These are phyloP conservation scores for Karstenula rhodostoma DNA, from an alignment of 2,329 filamentous ascomycete species.

Conservation along the genomic window DNA sequence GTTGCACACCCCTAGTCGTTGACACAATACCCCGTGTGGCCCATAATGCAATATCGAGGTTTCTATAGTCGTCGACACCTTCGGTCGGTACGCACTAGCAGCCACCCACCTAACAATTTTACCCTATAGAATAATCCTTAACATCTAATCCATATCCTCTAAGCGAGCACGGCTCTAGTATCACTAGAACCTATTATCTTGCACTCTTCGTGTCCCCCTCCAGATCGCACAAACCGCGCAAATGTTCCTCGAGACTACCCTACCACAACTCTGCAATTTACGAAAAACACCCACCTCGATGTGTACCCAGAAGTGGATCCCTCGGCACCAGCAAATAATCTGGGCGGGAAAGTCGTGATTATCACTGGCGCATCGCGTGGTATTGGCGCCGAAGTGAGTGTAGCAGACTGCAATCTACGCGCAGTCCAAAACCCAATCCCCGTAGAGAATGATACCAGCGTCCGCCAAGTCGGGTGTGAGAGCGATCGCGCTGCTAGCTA, in stretches of 20 bases:
- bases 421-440: background rate
- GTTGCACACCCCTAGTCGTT: no score
- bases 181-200: no score
- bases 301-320: slow-evolving; percentile 54
- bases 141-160: no score
- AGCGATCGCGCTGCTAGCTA: slow-evolving; percentile 46
- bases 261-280: slow-evolving; percentile 26
- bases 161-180: no score
- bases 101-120: no score
- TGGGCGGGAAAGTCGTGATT: slow-evolving; percentile 49
- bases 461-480: slow-evolving; percentile 48
- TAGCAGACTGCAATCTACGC: background rate
- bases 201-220: no score
- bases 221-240: no score
- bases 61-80: no score
- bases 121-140: no score
- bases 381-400: slow-evolving; percentile 36
- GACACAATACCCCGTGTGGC: no score
- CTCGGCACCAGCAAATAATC: slow-evolving; percentile 37
- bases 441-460: slow-evolving; percentile 40
- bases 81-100: no score
- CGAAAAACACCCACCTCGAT: slow-evolving; percentile 40
- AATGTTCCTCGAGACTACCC: slow-evolving; percentile 27
- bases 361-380: slow-evolving; percentile 55
- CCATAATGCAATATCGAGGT: no score